Evolutionary conservation across 2,329 filamentous ascomycete genomes (phyloP), one percentile per base, ranked within the genome.

Genomic region (Diaporthe sp.): DNA sequence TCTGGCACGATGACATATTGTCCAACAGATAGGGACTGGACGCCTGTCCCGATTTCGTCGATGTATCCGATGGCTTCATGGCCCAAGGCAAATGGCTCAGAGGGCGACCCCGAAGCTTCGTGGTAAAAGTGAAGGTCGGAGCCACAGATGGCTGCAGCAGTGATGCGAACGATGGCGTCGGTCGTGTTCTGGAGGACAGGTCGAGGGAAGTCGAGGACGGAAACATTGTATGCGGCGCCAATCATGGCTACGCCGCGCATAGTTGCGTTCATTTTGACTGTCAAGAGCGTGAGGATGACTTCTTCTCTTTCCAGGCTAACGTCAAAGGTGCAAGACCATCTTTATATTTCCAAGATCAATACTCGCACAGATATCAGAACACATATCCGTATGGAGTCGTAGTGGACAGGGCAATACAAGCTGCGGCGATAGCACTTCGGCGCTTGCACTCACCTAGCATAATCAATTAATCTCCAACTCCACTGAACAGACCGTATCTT

Each of bases 71-170:
- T 86, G 57, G 87, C 88, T 79, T 90, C 88, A 76, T 90, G 88
- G 44, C 89, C 89, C 0, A 91, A 82, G 3, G 89, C 83, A 0
- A 83, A 83, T 15, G 49, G 49, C 9, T 88, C 88, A 44, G 42
- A 15, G 0, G 83, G 81, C 8, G 84, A 78, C 58, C 85, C 86
- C 1, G 85, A 87, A 0, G 88, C 84, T 0, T 91, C 88, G 77
- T 90, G 84, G 73, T 86, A 81, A 76, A 91, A 90, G 79, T 91
- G 90, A 22, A 91, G 81, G 78, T 91, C 89, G 0, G 87, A 87
- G 34, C 88, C 88, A 79, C 89, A 90, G 77, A 89, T 89, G 17
- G 87, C 88, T 0, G 86, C 85, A 73, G 88, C 84, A 9, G 82
- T 82, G 51, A 90, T 76, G 73, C 85, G 86, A 62, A 90, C 81